Evolutionary conservation across 257 asterid genomes (phyloP), one percentile per base, ranked within the genome.

Genomic region (Oldenlandia corymbosa): DNA sequence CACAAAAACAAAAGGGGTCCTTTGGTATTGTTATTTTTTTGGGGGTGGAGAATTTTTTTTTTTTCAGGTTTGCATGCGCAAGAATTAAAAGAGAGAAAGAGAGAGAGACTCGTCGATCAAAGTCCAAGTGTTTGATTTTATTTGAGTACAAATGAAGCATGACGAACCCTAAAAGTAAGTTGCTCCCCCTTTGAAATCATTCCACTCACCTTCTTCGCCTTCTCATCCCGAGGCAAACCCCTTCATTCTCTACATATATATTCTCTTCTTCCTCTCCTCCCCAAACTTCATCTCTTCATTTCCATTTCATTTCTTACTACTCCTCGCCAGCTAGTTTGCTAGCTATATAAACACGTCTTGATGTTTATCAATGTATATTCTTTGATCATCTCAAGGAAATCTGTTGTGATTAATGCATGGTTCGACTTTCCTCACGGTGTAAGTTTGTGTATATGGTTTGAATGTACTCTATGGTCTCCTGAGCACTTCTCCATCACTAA

Each of bases 111-210:
- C 4, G 39, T 3, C 4, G 68, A 62, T 18, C 45, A 34, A 72
- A 46, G 61, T 68, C 52, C 42, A 49, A 59, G 68, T 54, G 64
- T 59, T 42, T 66, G 70, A 37, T 50, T 51, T 60, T 52, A 74
- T 77, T 80, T 84, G 93, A 84, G 88, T 83, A 72, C 45, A 80
- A 82, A 76, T 60, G 70, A 82, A 88, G 95, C 93, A 84, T 84
- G 95, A 84, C 52, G 77, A 84, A 82, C 87, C 88, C 90, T 84
- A 84, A 86, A 56, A 84, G 92, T 75, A 79, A 88, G 80, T 28
- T 72, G 69, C 79, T 67, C 84, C 87, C n/a, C 78, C 47, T 26
- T 75, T 49, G 62, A 73, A 72, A 88, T 88, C 90, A 82, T 88
- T 86, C 75, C 79, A 68, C 84, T 80, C 92, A 80, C 92, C 81